Conservation (phyloP, 2,329 filamentous ascomycete species). For the Arthroderma sp. region DNA sequence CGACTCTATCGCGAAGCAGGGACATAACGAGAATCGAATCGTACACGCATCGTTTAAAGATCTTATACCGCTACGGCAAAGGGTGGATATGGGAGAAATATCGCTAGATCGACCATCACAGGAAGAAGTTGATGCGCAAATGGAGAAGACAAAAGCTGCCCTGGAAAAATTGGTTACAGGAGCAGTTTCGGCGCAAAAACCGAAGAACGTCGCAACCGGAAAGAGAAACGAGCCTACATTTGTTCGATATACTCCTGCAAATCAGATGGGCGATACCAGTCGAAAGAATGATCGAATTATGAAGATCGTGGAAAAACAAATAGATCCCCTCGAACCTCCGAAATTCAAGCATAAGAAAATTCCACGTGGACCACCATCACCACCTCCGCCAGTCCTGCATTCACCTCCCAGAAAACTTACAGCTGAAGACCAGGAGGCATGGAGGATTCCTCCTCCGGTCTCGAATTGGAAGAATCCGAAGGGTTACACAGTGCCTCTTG, state of each 20-base stretch:
- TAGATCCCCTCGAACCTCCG: slow-evolving; percentile 90
- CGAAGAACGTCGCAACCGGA: slow-evolving; percentile 83
- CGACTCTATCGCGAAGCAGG: slow-evolving; percentile 82
- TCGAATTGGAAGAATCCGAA: slow-evolving; percentile 99
- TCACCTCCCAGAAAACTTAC: slow-evolving; percentile 90
- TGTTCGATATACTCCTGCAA: slow-evolving; percentile 87
- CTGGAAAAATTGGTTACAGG: slow-evolving; percentile 70
- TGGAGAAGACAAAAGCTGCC: slow-evolving; percentile 78
- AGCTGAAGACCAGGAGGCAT: slow-evolving; percentile 91
- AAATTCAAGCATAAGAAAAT: slow-evolving; percentile 99
- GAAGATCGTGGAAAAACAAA: slow-evolving; percentile 91
- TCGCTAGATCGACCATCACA: slow-evolving; percentile 72
- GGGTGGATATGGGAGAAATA: slow-evolving; percentile 84
- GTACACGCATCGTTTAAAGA: slow-evolving; percentile 96
- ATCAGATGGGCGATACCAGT: slow-evolving; percentile 82
- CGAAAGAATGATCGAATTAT: slow-evolving; percentile 92
- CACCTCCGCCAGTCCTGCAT: slow-evolving; percentile 87
- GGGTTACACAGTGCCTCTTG: slow-evolving; percentile 88
- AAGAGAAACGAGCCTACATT: slow-evolving; percentile 76
- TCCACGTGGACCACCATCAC: slow-evolving; percentile 78
- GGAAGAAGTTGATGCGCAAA: slow-evolving; percentile 71
- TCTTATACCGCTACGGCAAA: slow-evolving; percentile 82
- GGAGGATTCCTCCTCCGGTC: slow-evolving; percentile 81
- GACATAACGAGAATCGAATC: slow-evolving; percentile 70
- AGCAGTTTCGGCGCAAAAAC: slow-evolving; percentile 82